Conservation (phyloP, 306 rosid genomes). For the Boehmeria nivea region DNA sequence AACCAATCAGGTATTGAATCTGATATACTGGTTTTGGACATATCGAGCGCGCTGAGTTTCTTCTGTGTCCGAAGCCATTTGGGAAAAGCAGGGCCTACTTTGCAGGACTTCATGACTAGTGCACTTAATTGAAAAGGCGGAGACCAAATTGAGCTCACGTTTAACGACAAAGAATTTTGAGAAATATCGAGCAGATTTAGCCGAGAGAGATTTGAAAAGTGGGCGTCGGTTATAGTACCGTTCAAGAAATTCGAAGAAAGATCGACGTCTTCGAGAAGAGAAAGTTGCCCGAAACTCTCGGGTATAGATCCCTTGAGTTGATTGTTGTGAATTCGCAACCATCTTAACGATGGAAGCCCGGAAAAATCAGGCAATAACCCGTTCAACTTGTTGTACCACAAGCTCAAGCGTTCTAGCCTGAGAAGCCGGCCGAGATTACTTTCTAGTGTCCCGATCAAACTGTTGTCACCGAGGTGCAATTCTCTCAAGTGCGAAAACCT, state of each 20-base stretch:
- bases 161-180: slow-evolving; percentile 17
- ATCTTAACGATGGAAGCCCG: neutral
- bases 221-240: slow-evolving; percentile 17
- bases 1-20: slow-evolving; percentile 7
- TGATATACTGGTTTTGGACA: slow-evolving; percentile 8
- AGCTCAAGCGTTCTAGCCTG: slow-evolving; percentile 3
- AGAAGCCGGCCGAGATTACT: neutral
- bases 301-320: slow-evolving; percentile 13
- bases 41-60: neutral
- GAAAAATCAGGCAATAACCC: slow-evolving; percentile 6
- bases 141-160: slow-evolving; percentile 22
- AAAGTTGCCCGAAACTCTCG: slow-evolving; percentile 13
- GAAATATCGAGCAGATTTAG: slow-evolving; percentile 8
- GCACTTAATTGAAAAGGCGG: slow-evolving; percentile 21
- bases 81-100: slow-evolving; percentile 32
- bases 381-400: neutral
- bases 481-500: slow-evolving; percentile 5
- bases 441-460: slow-evolving; percentile 8
- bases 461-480: neutral
- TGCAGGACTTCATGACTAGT: neutral
- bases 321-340: neutral
- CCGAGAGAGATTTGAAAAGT: slow-evolving; percentile 16
- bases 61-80: slow-evolving; percentile 23
- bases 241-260: slow-evolving; percentile 15
- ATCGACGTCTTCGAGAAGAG: rapidly evolving